Evolutionary conservation across 1,139 yeast species (phyloP), one percentile per base, ranked within the genome.

Genomic region (Diutina sp.): DNA sequence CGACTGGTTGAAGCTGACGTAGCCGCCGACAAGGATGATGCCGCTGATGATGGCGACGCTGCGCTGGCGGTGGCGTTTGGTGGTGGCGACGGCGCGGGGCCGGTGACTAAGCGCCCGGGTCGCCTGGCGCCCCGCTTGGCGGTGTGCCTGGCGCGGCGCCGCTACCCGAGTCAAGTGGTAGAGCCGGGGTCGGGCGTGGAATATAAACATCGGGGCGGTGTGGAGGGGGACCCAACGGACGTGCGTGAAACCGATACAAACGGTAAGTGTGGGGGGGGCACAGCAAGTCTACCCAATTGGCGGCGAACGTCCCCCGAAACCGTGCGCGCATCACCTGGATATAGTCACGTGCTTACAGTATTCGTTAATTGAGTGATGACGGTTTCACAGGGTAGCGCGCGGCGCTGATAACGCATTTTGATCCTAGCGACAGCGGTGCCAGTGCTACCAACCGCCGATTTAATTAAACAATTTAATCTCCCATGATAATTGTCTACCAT

Each of bases 21-120:
- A 76, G 7, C 78, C 72, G 4, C 80, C 79, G 32, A 76, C 75
- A n/a, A 76, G 72, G 51, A 76, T 69, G 55, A 76, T 63, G 25
- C 79, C 79, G n/a, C 78, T 72, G 1, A 75, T 71, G 6, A 75
- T 63, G 2, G 80, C 80, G 51, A 75, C 77, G 41, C 30, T 38
- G 14, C 44, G 21, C 28, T 21, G 41, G 57, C 69, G 70, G 3
- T 47, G n/a, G 45, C 72, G 68, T 58, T 66, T 71, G 55, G 69
- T 66, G 54, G 48, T 54, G 46, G 55, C 58, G n/a, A n/a, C 32
- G 44, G 53, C 18, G 6, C 53, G 53, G 8, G 45, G 53, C 28
- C 53, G 53, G n/a, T 32, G 53, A 16, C 41, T 28, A 16, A 50
- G 53, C 11, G 53, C 41, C n/a, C 51, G 35, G 38, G 35, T 29